Percentiles rank a stretch among this genome's conserved stretches.
Evolutionary conservation across 257 asterid species (phyloP).

Genomic region (Fraxinus pennsylvanica): DNA sequence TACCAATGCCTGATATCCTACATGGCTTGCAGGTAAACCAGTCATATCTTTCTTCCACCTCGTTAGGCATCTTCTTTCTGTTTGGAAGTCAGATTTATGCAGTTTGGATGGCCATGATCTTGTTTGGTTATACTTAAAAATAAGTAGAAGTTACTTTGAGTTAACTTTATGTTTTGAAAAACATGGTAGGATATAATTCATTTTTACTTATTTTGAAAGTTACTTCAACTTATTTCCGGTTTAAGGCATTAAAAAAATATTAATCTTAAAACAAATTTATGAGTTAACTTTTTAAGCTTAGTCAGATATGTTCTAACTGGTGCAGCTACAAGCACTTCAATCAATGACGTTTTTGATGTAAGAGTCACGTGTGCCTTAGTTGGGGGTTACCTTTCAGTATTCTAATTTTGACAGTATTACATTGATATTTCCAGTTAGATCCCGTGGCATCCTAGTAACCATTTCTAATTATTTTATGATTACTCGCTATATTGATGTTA

Average conservation of each 20-base stretch:
- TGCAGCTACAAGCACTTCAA: background rate
- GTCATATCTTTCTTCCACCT: conserved; percentile 10
- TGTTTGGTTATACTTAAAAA: background rate
- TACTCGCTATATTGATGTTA: conserved; percentile 25
- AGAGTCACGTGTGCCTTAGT: background rate
- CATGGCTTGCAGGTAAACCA: conserved; percentile 79
- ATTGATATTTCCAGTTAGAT: background rate
- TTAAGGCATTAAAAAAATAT: background rate
- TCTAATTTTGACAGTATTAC: background rate
- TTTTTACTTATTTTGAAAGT: background rate
- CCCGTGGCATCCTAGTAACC: background rate
- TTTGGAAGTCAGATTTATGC: background rate
- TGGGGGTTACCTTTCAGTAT: background rate
- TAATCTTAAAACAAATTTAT: background rate
- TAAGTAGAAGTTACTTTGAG: background rate
- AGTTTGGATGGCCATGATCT: conserved; percentile 1
- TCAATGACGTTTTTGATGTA: background rate
- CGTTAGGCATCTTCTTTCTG: background rate
- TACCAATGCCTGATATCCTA: conserved; percentile 95
- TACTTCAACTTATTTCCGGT: too few relatives aligned
- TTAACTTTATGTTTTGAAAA: background rate
- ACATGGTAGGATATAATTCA: background rate
- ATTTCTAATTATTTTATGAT: background rate
- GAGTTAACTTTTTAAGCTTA: background rate
- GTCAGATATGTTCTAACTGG: background rate